These are phyloP conservation scores for Neonectria faginata DNA, from an alignment of 2,329 filamentous ascomycete genomes.

Conservation along the genomic window DNA sequence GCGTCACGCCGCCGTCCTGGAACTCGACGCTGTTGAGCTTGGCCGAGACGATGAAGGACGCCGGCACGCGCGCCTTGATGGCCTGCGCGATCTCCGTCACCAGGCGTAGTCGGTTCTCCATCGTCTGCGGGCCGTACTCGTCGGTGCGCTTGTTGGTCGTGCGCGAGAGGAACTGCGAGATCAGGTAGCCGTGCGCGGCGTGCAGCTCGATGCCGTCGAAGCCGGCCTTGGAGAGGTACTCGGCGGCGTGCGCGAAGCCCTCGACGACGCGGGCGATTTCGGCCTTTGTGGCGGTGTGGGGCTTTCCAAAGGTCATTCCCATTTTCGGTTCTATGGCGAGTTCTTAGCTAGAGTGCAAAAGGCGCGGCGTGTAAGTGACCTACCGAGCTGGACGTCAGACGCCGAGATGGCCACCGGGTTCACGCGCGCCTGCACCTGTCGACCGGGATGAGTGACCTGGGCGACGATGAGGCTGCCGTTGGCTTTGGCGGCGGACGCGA, in stretches of 20 bases:
- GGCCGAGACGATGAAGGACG: constrained; percentile 60
- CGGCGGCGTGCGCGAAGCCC: constrained; percentile 71
- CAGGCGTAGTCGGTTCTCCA: constrained; percentile 59
- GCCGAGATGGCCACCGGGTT: constrained; percentile 57
- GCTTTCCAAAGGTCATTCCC: constrained; percentile 57
- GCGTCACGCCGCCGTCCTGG: constrained; percentile 63
- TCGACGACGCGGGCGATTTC: constrained; percentile 70
- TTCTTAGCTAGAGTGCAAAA: background rate
- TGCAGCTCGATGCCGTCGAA: constrained; percentile 66
- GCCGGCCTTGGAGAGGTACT: constrained; percentile 72
- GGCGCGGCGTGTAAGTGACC: constrained; percentile 8
- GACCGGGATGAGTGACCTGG: constrained; percentile 62
- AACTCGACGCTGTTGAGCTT: constrained; percentile 70
- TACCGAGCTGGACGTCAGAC: constrained; percentile 52
- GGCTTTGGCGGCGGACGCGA: constrained; percentile 66
- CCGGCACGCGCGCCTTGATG: constrained; percentile 47
- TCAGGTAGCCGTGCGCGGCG: constrained; percentile 65
- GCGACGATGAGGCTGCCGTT: constrained; percentile 71
- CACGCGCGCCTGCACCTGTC: constrained; percentile 56
- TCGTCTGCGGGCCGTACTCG: constrained; percentile 57
- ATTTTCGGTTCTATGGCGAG: constrained; percentile 34
- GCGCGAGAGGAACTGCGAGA: constrained; percentile 63
- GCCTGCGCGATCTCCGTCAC: constrained; percentile 56
- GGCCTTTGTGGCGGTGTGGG: constrained; percentile 63
- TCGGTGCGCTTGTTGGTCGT: constrained; percentile 64